phyloP scores from a whole-genome alignment of 164 flowering plant genomes.

The Stephania japonica region DNA sequence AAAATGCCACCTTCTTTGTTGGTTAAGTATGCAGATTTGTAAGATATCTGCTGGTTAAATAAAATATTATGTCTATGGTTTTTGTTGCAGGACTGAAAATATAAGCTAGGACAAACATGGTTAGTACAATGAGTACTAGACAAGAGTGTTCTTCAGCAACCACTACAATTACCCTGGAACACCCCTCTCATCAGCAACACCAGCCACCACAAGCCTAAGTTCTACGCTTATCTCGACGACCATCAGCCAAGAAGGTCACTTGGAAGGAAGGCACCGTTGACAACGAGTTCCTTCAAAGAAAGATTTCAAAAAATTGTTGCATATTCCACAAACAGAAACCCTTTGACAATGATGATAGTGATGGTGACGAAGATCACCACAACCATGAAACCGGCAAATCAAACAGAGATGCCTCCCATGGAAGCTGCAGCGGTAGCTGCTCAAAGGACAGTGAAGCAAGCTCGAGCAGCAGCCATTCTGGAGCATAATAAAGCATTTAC shows the following conservation, averaged over 20 bases:
- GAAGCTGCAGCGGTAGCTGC: constrained; percentile 7
- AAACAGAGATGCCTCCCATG: constrained; percentile 1
- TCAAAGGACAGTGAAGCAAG: constrained; percentile 14
- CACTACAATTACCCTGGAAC: constrained; percentile 36
- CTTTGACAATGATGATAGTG: constrained; percentile 87
- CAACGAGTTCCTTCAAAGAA: constrained; percentile 81
- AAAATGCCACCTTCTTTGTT: neutral
- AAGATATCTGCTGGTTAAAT: neutral
- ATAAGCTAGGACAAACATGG: constrained; percentile 13
- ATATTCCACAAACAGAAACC: constrained; percentile 88
- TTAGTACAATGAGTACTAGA: constrained; percentile 17
- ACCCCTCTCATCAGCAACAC: constrained; percentile 29
- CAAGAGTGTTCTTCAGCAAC: constrained; percentile 18
- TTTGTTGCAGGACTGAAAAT: constrained; percentile 5
- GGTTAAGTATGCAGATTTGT: neutral
- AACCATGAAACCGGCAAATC: constrained; percentile 1
- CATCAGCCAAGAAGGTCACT: constrained; percentile 57
- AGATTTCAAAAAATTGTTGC: constrained; percentile 93
- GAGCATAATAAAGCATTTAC: neutral
- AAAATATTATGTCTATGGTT: neutral
- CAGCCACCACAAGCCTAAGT: constrained; percentile 43
- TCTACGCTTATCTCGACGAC: constrained; percentile 41
- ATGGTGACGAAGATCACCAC: constrained; percentile 31
- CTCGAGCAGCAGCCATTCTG: neutral
- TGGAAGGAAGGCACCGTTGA: constrained; percentile 98